These are phyloP conservation scores for Schizothecium vesticola DNA, from an alignment of 495 filamentous ascomycete species.

Conservation along the genomic window DNA sequence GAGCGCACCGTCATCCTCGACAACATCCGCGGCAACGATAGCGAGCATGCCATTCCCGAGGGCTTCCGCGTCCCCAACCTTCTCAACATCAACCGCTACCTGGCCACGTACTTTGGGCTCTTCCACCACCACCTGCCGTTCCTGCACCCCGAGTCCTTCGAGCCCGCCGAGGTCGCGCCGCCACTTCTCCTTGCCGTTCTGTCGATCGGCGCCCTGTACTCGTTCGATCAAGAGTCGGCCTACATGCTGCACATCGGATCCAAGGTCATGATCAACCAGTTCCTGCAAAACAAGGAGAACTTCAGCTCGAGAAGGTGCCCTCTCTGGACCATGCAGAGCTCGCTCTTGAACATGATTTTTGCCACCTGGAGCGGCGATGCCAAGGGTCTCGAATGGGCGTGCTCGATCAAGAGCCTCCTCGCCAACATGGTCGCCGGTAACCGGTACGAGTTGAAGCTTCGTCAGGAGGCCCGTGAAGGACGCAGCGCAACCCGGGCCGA, in stretches of 20 bases:
- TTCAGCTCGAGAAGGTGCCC: constrained; percentile 98
- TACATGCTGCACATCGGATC: constrained; percentile 96
- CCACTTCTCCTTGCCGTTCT: constrained; percentile 84
- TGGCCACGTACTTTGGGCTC: constrained; percentile 92
- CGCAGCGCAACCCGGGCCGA: constrained; percentile 72
- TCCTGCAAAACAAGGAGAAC: constrained; percentile 95
- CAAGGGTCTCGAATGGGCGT: constrained; percentile 97
- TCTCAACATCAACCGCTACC: constrained; percentile 75
- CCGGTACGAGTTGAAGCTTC: constrained; percentile 88
- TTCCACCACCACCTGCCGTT: constrained; percentile 98
- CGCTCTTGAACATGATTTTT: constrained; percentile 96
- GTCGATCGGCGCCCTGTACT: constrained; percentile 93
- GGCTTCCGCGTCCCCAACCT: constrained; percentile 82
- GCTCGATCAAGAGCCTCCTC: constrained; percentile 94
- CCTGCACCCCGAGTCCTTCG: constrained; percentile 89
- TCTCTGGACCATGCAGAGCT: constrained; percentile 95
- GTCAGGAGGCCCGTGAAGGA: constrained; percentile 80
- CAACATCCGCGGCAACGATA: constrained; percentile 74
- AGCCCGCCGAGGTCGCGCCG: constrained; percentile 67
- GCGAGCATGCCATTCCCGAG: constrained; percentile 74
- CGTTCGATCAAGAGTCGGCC: constrained; percentile 93
- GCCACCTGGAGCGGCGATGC: constrained; percentile 98
- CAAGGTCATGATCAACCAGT: constrained; percentile 93
- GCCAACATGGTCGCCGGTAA: constrained; percentile 99
- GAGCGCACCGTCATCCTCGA: constrained; percentile 78